A percentile compares a stretch with the other conserved stretches of the same genome.
phyloP scores from a whole-genome alignment of 2,329 filamentous ascomycete species.

The Trichoderma hamatum region DNA sequence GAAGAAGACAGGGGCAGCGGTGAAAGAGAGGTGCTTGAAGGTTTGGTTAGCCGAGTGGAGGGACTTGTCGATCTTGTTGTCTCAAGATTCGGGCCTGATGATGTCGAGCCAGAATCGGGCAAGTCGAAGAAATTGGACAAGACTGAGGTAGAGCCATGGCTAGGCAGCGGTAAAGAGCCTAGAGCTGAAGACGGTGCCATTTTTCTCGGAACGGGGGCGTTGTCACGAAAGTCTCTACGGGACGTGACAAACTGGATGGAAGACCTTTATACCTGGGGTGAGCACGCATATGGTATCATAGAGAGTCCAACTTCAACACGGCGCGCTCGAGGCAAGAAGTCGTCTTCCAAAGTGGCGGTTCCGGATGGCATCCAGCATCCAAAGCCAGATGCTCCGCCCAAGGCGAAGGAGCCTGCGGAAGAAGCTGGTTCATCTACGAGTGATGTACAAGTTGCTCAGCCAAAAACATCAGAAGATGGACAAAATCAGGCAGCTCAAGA shows the following conservation, averaged over 20 bases:
- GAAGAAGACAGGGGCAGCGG: conserved; percentile 95
- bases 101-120: conserved; percentile 36
- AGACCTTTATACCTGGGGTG: conserved; percentile 81
- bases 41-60: conserved; percentile 76
- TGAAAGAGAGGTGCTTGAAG: conserved; percentile 89
- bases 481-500: not conserved
- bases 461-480: not conserved
- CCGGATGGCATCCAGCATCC: conserved; percentile 21
- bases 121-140: conserved; percentile 29
- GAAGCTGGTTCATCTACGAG: not conserved
- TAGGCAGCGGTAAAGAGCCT: conserved; percentile 71
- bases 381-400: not conserved
- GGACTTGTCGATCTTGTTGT: conserved; percentile 88
- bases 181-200: conserved; percentile 78
- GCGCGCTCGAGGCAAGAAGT: conserved; percentile 48
- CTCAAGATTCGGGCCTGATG: conserved; percentile 72
- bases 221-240: conserved; percentile 71
- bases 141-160: conserved; percentile 57
- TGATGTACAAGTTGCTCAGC: not conserved
- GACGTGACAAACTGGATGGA: conserved; percentile 85
- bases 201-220: conserved; percentile 76
- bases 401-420: not conserved
- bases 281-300: conserved; percentile 80
- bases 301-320: conserved; percentile 74
- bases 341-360: conserved; percentile 27